phyloP scores from a whole-genome alignment of 2,329 filamentous ascomycete species.

The Aspergillus fischeri region DNA sequence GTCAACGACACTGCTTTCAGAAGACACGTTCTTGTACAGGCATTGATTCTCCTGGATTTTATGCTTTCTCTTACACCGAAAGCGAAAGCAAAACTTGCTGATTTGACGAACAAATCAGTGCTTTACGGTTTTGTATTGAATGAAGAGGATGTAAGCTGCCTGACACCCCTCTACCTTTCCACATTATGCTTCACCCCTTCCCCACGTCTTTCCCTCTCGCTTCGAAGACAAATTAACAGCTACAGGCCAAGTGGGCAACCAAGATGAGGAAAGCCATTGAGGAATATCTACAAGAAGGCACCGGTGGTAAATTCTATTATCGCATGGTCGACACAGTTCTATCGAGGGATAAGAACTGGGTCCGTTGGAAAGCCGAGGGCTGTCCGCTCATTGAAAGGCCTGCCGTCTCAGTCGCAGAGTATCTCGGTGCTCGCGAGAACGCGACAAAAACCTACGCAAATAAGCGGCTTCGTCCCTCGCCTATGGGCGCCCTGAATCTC shows the following conservation, averaged over 20 bases:
- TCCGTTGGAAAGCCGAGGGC: constrained; percentile 93
- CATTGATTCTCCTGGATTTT: constrained; percentile 91
- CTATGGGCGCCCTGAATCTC: constrained; percentile 70
- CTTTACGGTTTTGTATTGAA: constrained; percentile 74
- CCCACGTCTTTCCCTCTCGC: not conserved
- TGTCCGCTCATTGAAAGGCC: constrained; percentile 82
- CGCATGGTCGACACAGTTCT: constrained; percentile 96
- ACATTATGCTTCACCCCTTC: not conserved
- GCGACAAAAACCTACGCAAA: constrained; percentile 64
- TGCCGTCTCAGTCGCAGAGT: constrained; percentile 64
- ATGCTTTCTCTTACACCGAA: constrained; percentile 81
- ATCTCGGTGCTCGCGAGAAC: constrained; percentile 63
- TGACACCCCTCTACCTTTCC: not conserved
- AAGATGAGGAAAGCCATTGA: constrained; percentile 75
- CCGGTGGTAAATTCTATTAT: constrained; percentile 88
- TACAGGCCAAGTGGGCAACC: constrained; percentile 74
- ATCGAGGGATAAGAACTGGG: constrained; percentile 96
- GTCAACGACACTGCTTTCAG: constrained; percentile 92
- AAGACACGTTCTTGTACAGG: constrained; percentile 90
- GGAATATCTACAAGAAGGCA: constrained; percentile 73
- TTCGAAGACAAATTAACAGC: constrained; percentile 9
- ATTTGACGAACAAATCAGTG: constrained; percentile 79
- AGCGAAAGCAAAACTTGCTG: constrained; percentile 72
- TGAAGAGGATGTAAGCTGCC: constrained; percentile 69
- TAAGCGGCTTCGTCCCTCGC: constrained; percentile 64